Evolutionary conservation across 2,329 filamentous ascomycete genomes (phyloP).

Genomic region (Cladosporium phlei): DNA sequence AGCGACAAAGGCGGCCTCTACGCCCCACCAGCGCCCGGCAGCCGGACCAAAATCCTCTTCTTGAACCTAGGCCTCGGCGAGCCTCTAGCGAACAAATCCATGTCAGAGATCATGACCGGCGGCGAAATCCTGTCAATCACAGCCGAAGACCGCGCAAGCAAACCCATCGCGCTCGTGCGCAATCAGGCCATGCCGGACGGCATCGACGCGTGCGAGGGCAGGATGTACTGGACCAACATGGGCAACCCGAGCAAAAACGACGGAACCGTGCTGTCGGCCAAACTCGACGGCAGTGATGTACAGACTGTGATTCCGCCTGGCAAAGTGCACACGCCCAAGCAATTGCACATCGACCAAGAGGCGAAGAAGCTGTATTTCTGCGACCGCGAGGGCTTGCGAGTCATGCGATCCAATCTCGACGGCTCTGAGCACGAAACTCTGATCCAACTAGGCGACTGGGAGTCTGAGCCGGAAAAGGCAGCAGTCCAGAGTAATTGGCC

Average conservation of each 20-base stretch:
- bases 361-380: constrained; percentile 37
- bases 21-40: constrained; percentile 2
- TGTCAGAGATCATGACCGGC: constrained; percentile 10
- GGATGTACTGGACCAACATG: constrained; percentile 33
- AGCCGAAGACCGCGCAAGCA: constrained; percentile 13
- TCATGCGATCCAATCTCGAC: constrained; percentile 35
- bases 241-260: constrained; percentile 15
- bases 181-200: constrained; percentile 28
- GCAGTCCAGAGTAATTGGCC: constrained; percentile 26
- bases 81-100: neutral
- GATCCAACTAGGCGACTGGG: constrained; percentile 37
- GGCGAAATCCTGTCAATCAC: constrained; percentile 20
- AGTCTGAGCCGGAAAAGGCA: constrained; percentile 28
- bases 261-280: constrained; percentile 22
- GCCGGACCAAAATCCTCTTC: constrained; percentile 17
- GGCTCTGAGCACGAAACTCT: constrained; percentile 35
- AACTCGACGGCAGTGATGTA: constrained; percentile 48
- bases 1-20: constrained; percentile 19
- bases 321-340: constrained; percentile 47
- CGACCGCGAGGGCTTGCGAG: constrained; percentile 42
- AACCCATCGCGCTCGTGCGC: constrained; percentile 13
- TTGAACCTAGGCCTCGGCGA: constrained; percentile 15
- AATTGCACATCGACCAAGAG: constrained; percentile 30
- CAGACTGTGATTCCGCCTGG: constrained; percentile 42
- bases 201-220: constrained; percentile 25